These are phyloP conservation scores for Boeremia lycopersici DNA, from an alignment of 2,329 filamentous ascomycete species.

Conservation along the genomic window DNA sequence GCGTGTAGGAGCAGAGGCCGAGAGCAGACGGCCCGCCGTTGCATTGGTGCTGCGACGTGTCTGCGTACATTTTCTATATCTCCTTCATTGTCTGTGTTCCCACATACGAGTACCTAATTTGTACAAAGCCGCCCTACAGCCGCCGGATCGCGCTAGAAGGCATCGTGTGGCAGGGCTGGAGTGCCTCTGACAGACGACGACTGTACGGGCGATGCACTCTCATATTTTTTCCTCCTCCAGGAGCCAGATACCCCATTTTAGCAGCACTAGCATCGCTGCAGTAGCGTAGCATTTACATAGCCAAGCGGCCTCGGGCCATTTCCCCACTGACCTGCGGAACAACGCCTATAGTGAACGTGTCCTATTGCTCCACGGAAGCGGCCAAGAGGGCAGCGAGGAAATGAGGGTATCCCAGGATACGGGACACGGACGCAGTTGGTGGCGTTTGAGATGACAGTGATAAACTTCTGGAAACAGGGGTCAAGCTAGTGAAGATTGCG, in stretches of 20 bases:
- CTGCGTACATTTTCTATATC: slow-evolving; percentile 16
- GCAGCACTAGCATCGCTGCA: slow-evolving; percentile 23
- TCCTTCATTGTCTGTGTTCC: slow-evolving; percentile 38
- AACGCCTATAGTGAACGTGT: slow-evolving; percentile 1
- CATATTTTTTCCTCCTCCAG: slow-evolving; percentile 15
- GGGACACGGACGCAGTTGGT: slow-evolving; percentile 15
- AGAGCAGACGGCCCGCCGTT: not conserved
- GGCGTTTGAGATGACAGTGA: slow-evolving; percentile 17
- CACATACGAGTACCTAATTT: slow-evolving; percentile 27
- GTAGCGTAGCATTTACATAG: slow-evolving; percentile 24
- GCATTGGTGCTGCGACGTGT: slow-evolving; percentile 2
- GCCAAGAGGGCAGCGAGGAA: not conserved
- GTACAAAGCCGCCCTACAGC: slow-evolving; percentile 21
- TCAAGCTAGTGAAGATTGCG: slow-evolving; percentile 20
- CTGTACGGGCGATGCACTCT: not conserved
- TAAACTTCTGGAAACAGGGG: slow-evolving; percentile 20
- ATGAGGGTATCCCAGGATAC: slow-evolving; percentile 7
- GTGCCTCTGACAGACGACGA: not conserved
- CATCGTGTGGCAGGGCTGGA: slow-evolving; percentile 3
- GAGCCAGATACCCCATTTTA: slow-evolving; percentile 33
- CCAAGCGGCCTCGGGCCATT: slow-evolving; percentile 12
- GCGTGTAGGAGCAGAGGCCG: not conserved
- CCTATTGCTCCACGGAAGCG: not conserved
- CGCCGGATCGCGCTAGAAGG: not conserved
- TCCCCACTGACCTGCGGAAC: not conserved